Conservation (phyloP, 176 grass and related monocot genomes). For the Zoysia pacifica region DNA sequence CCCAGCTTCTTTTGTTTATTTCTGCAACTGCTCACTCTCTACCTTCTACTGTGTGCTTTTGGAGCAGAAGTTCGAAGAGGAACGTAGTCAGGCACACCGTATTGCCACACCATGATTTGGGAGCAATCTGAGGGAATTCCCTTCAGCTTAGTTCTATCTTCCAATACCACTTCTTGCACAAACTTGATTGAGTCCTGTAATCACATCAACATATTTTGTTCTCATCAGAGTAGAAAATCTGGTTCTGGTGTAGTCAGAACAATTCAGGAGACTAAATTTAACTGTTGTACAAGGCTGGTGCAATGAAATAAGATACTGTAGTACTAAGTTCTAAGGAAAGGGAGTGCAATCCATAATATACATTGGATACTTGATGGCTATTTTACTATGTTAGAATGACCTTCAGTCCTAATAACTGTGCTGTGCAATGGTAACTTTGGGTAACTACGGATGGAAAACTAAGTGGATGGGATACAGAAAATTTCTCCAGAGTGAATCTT, state of each 20-base stretch:
- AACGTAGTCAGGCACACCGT: conserved; percentile 44
- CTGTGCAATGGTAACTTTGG: neutral
- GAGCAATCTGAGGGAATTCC: conserved; percentile 82
- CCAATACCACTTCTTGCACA: conserved; percentile 85
- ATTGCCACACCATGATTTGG: conserved; percentile 88
- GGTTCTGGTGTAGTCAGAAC: conserved; percentile 10
- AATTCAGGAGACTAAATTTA: conserved; percentile 4
- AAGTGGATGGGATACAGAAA: conserved; percentile 8
- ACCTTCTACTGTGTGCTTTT: conserved; percentile 58
- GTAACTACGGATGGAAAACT: neutral
- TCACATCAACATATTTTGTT: neutral
- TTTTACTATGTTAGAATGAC: neutral
- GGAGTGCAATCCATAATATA: neutral
- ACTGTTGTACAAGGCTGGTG: conserved; percentile 9
- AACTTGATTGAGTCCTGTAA: conserved; percentile 91
- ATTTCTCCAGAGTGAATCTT: neutral
- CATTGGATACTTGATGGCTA: neutral
- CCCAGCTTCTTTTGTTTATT: conserved; percentile 1
- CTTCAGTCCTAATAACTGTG: neutral
- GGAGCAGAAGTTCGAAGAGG: conserved; percentile 16
- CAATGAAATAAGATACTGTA: neutral
- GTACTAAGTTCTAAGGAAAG: conserved; percentile 4
- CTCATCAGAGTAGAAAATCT: neutral
- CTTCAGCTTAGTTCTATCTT: conserved; percentile 79
- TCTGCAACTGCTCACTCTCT: conserved; percentile 7